phyloP scores from a whole-genome alignment of 202 grass and related monocot species.

The Saccharum hybrid region DNA sequence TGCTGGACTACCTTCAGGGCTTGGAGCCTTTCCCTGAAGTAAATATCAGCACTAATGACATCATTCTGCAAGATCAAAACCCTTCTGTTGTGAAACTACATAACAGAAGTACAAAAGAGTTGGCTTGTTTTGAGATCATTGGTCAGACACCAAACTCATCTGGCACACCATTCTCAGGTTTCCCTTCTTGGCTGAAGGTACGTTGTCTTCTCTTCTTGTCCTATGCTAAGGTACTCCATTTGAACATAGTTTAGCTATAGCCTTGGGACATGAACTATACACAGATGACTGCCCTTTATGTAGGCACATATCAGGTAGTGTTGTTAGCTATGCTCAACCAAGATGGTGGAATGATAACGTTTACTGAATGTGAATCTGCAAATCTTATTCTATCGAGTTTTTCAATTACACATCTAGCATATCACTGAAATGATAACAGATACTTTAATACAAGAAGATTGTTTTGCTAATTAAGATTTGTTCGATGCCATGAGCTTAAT shows the following conservation, averaged over 20 bases:
- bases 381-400: background rate
- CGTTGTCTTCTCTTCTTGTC: constrained; percentile 25
- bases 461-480: constrained; percentile 17
- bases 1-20: constrained; percentile 50
- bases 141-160: constrained; percentile 43
- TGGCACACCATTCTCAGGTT: constrained; percentile 40
- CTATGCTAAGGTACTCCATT: background rate
- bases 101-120: constrained; percentile 62
- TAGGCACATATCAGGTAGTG: constrained; percentile 10
- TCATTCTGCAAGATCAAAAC: constrained; percentile 64
- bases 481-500: constrained; percentile 13
- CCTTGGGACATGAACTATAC: background rate
- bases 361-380: constrained; percentile 13
- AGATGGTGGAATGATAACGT: background rate
- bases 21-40: constrained; percentile 60
- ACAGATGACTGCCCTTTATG: background rate
- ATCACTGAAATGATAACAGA: constrained; percentile 12
- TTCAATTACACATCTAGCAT: background rate
- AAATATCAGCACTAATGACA: constrained; percentile 53
- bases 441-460: constrained; percentile 15
- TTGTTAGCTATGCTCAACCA: background rate
- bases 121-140: constrained; percentile 62
- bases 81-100: constrained; percentile 60
- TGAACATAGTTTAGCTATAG: constrained; percentile 20
- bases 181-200: constrained; percentile 91